Percentiles rank a stretch among this genome's conserved stretches.
These are phyloP conservation scores for Boletellus deceptivus DNA, from an alignment of 1,284 basidiomycete species.

Conservation along the genomic window DNA sequence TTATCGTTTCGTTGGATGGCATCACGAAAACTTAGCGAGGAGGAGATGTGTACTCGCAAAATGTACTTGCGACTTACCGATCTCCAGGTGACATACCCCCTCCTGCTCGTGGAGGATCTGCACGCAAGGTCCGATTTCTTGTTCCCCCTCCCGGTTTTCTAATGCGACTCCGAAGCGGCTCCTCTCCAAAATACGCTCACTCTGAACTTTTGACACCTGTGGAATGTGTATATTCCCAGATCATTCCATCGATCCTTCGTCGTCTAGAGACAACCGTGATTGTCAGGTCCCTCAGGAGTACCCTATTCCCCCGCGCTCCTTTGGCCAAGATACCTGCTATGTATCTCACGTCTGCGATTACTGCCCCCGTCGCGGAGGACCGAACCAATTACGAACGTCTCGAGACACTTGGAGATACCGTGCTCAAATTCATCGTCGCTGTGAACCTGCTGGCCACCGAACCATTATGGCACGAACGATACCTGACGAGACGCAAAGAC, in stretches of 20 bases:
- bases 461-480: conserved; percentile 78
- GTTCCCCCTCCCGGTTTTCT: conserved; percentile 39
- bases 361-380: conserved; percentile 61
- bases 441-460: conserved; percentile 66
- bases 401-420: conserved; percentile 78
- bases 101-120: conserved; percentile 52
- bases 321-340: conserved; percentile 45
- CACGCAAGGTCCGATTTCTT: conserved; percentile 63
- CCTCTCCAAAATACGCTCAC: conserved; percentile 38
- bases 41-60: conserved; percentile 33
- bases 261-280: conserved; percentile 52
- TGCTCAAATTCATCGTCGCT: conserved; percentile 67
- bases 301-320: conserved; percentile 41
- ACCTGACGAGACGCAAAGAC: conserved; percentile 65
- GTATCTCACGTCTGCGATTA: conserved; percentile 53
- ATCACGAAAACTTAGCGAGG: conserved; percentile 43
- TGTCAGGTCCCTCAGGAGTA: conserved; percentile 44
- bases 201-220: conserved; percentile 50
- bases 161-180: conserved; percentile 26
- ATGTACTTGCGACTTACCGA: conserved; percentile 37
- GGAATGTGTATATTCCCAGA: conserved; percentile 53
- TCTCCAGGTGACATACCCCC: conserved; percentile 52
- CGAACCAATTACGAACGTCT: conserved; percentile 69
- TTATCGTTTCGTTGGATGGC: conserved; percentile 58
- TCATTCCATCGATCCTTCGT: conserved; percentile 66